phyloP scores from a whole-genome alignment of 305 asterid genomes.

The Andrographis paniculata region DNA sequence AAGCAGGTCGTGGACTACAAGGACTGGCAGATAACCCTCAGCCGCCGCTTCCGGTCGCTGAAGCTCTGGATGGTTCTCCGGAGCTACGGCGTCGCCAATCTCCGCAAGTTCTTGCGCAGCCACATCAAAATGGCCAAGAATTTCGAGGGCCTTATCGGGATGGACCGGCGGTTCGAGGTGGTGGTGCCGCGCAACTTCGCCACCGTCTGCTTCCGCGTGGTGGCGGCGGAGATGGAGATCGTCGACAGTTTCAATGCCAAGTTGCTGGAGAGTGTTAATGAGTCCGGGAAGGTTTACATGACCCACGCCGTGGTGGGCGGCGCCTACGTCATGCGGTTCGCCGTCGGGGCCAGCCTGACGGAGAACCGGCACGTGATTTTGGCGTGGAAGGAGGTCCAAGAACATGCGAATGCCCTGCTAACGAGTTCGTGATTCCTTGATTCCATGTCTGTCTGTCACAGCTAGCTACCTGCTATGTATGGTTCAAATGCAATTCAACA shows the following conservation, averaged over 20 bases:
- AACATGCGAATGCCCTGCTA: slow-evolving; percentile 46
- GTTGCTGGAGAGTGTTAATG: slow-evolving; percentile 50
- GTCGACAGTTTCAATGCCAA: slow-evolving; percentile 37
- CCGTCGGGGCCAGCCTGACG: slow-evolving; percentile 50
- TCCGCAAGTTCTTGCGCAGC: slow-evolving; percentile 41
- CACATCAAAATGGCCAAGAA: slow-evolving; percentile 62
- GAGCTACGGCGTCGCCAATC: slow-evolving; percentile 54
- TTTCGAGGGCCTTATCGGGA: slow-evolving; percentile 46
- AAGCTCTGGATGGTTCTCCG: slow-evolving; percentile 63
- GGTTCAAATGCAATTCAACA: no score
- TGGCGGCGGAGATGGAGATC: slow-evolving; percentile 36
- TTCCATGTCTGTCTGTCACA: no score
- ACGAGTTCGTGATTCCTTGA: slow-evolving; percentile 19
- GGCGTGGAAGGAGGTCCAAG: slow-evolving; percentile 63
- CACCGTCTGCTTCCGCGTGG: slow-evolving; percentile 53
- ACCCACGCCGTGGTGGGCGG: slow-evolving; percentile 74
- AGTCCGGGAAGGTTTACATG: slow-evolving; percentile 53
- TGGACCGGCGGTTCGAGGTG: slow-evolving; percentile 59
- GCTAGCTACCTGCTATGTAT: no score
- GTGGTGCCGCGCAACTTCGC: slow-evolving; percentile 70
- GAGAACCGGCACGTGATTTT: slow-evolving; percentile 45
- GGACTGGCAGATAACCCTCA: slow-evolving; percentile 65
- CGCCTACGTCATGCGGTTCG: slow-evolving; percentile 43
- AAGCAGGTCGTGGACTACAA: slow-evolving; percentile 62
- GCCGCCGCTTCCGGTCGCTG: slow-evolving; percentile 55